These are phyloP conservation scores for Nigrospora sphaerica DNA, from an alignment of 2,329 filamentous ascomycete species.

Conservation along the genomic window DNA sequence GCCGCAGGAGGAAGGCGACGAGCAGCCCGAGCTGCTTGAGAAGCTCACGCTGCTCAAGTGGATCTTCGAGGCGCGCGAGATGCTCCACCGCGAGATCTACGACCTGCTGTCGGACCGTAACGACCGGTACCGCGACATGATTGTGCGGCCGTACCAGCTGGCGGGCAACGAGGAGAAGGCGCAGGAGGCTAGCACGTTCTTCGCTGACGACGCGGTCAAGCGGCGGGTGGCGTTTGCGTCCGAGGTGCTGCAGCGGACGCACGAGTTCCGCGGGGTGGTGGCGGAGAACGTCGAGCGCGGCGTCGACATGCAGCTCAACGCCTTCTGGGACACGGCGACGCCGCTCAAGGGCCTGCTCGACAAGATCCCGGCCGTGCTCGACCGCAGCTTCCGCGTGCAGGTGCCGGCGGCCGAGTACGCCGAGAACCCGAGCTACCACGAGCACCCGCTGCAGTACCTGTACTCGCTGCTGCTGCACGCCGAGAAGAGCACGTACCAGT, in stretches of 20 bases:
- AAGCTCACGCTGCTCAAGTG: slow-evolving; percentile 93
- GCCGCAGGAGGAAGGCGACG: slow-evolving; percentile 90
- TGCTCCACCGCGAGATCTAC: slow-evolving; percentile 76
- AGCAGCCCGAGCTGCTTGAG: slow-evolving; percentile 87
- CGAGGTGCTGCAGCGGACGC: slow-evolving; percentile 64
- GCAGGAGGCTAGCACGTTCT: slow-evolving; percentile 73
- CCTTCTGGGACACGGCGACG: slow-evolving; percentile 97
- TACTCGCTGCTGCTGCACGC: slow-evolving; percentile 79
- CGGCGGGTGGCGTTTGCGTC: slow-evolving; percentile 64
- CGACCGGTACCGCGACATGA: slow-evolving; percentile 76
- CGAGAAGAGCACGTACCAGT: slow-evolving; percentile 91
- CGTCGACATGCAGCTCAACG: slow-evolving; percentile 84
- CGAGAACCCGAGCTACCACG: slow-evolving; percentile 77
- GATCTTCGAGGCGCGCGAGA: slow-evolving; percentile 92
- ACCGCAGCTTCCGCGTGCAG: slow-evolving; percentile 57
- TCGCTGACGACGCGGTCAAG: slow-evolving; percentile 67
- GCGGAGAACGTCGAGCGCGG: slow-evolving; percentile 81
- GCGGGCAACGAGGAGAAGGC: slow-evolving; percentile 75
- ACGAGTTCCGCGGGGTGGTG: slow-evolving; percentile 71
- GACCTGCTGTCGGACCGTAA: slow-evolving; percentile 81
- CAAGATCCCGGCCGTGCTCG: slow-evolving; percentile 59
- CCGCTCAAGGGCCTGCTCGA: slow-evolving; percentile 71
- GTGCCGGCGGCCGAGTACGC: slow-evolving; percentile 74
- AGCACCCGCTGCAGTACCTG: slow-evolving; percentile 83
- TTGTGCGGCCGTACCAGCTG: slow-evolving; percentile 71